phyloP scores from a whole-genome alignment of 495 filamentous ascomycete genomes.

The Apiosordaria backusii region DNA sequence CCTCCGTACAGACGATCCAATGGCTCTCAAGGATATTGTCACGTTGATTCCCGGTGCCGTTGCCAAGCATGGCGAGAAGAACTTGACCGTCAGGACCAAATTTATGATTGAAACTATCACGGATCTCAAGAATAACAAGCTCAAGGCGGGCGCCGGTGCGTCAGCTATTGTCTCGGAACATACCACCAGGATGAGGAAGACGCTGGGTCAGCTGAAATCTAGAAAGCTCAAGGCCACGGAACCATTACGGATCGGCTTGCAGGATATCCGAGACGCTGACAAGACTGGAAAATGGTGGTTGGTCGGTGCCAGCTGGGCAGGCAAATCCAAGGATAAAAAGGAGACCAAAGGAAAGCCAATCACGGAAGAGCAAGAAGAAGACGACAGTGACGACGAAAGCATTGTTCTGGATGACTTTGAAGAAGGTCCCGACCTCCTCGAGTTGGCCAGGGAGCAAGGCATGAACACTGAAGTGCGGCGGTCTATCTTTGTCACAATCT shows the following conservation, averaged over 20 bases:
- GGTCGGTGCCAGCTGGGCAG: constrained; percentile 82
- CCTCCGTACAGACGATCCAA: constrained; percentile 85
- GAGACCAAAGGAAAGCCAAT: constrained; percentile 16
- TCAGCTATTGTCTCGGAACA: constrained; percentile 69
- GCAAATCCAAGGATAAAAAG: constrained; percentile 34
- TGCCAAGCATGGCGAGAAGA: constrained; percentile 59
- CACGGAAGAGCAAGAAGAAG: constrained; percentile 43
- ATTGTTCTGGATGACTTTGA: constrained; percentile 44
- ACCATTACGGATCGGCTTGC: constrained; percentile 73
- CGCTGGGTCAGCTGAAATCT: constrained; percentile 68
- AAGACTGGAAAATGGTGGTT: constrained; percentile 98
- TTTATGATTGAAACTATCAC: constrained; percentile 99
- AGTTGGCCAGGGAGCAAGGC: constrained; percentile 74
- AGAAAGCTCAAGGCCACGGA: constrained; percentile 68
- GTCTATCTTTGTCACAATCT: constrained; percentile 85
- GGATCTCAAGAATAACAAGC: constrained; percentile 87
- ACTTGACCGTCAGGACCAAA: constrained; percentile 81
- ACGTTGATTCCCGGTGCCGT: constrained; percentile 70
- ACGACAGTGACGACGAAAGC: constrained; percentile 31
- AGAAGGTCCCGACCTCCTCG: constrained; percentile 59
- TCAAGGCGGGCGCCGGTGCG: constrained; percentile 64
- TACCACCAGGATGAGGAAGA: constrained; percentile 78
- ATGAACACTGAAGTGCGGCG: constrained; percentile 95
- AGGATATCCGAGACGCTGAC: constrained; percentile 74
- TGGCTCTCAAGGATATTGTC: constrained; percentile 88